Base-by-base conservation (phyloP, 495 filamentous ascomycete species). In the Lasiosphaeria ovina region DNA sequence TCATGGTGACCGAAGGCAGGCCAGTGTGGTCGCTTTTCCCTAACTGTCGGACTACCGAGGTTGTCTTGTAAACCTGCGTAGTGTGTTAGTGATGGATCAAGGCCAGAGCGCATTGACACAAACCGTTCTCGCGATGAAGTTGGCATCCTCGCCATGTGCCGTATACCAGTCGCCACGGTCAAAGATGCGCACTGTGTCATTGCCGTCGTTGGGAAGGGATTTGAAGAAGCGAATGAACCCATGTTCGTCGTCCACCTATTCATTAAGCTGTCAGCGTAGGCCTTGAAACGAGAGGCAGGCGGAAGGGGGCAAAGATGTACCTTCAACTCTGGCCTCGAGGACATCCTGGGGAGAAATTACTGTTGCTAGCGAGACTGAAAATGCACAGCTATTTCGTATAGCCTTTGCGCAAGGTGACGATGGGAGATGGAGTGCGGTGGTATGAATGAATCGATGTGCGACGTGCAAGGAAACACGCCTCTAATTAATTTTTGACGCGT, bases 161-260 rank as follows among this genome's bases (percentile, higher is more conserved):
- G 92, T 93, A 73, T 97, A 97, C 84, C 87, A 98, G 69, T 98
- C 94, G 36, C 91, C 91, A 62, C 94, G 86, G 69, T 97, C 91
- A 69, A 98, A 98, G 48, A 98, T 85, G 33, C 94, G 90, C 34
- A 98, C 81, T 1, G 87, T 87, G 61, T 93, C 91, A 9, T 80
- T 82, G 69, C 84, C 81, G 53, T 86, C 83, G 16, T 73, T 57
- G 7, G 90, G 85, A 8, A 98, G 83, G 36, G 83, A 86, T 60
- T 91, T 91, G 80, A 92, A 98, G 79, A 93, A 96, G 42, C 87
- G 87, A 72, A 97, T 97, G 78, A 98, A 98, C 61, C 93, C 90
- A 69, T 85, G 85, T 80, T 98, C 94, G 72, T 98, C 94, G 66
- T 98, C 94, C 65, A 97, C 89, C 91, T 95, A 62, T 44, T 31